Evolutionary conservation across 257 asterid genomes (phyloP), one percentile per base, ranked within the genome.

Genomic region (Eucommia ulmoides): DNA sequence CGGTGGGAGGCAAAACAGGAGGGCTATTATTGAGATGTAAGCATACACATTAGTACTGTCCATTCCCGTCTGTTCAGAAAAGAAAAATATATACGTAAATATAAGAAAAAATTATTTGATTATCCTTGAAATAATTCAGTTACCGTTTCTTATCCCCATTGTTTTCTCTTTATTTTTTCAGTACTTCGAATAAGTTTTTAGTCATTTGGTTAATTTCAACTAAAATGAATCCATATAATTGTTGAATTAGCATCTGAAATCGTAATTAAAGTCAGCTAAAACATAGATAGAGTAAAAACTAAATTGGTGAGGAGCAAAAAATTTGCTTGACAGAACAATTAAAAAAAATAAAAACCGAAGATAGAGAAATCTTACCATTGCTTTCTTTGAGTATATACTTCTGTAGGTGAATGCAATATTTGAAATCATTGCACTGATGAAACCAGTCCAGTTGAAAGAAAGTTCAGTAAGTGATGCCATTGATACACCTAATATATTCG

Each of bases 61-160:
- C 85, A 77, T 77, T 56, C 85, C 81, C 41, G 85, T 74, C 85
- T 77, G 77, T 41, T 22, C n/a, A n/a, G n/a, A n/a, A n/a, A n/a
- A n/a, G n/a, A n/a, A n/a, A n/a, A n/a, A n/a, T n/a, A n/a, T n/a
- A n/a, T n/a, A n/a, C n/a, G n/a, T n/a, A n/a, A n/a, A n/a, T n/a
- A n/a, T n/a, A n/a, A n/a, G n/a, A n/a, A n/a, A n/a, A n/a, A n/a
- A n/a, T n/a, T n/a, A n/a, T n/a, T n/a, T n/a, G n/a, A n/a, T n/a
- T n/a, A n/a, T n/a, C n/a, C n/a, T n/a, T n/a, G n/a, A n/a, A n/a
- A n/a, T n/a, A n/a, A n/a, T n/a, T n/a, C n/a, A n/a, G n/a, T n/a
- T n/a, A n/a, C n/a, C n/a, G n/a, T n/a, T n/a, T n/a, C n/a, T n/a
- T n/a, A n/a, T n/a, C n/a, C n/a, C n/a, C n/a, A n/a, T n/a, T n/a